Conservation (phyloP, 2,329 filamentous ascomycete species). For the Tolypocladium tundrense region DNA sequence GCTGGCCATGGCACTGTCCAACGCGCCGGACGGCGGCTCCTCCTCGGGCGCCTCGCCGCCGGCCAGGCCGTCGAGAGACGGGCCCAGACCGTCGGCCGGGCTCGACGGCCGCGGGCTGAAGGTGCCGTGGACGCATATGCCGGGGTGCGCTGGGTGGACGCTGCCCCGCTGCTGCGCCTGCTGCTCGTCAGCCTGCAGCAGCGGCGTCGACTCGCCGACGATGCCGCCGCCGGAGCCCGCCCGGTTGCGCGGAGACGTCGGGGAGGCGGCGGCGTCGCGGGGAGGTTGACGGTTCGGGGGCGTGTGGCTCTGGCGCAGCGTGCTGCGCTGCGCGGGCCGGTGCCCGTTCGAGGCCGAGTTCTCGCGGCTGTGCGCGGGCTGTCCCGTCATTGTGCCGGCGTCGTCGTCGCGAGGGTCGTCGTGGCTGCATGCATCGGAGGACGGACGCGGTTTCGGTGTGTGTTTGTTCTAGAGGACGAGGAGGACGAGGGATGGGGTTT, state of each 20-base stretch:
- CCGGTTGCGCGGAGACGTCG: neutral
- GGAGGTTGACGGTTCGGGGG: constrained; percentile 13
- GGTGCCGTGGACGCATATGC: constrained; percentile 60
- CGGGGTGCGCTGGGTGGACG: constrained; percentile 28
- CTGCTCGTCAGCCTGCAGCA: constrained; percentile 24
- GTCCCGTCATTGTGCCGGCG: constrained; percentile 12
- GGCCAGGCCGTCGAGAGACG: constrained; percentile 15
- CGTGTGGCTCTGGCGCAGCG: constrained; percentile 34
- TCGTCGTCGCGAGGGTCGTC: neutral
- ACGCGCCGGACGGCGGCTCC: constrained; percentile 21
- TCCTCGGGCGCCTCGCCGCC: constrained; percentile 21
- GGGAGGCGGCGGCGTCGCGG: constrained; percentile 7
- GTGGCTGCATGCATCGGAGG: neutral
- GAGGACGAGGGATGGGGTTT: neutral
- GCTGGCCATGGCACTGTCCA: constrained; percentile 28
- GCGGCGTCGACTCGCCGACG: constrained; percentile 39
- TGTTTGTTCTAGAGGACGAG: neutral
- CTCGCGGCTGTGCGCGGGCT: constrained; percentile 16
- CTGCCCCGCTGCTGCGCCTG: constrained; percentile 7
- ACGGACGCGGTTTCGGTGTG: no score
- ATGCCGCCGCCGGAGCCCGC: constrained; percentile 2
- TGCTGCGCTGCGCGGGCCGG: constrained; percentile 32
- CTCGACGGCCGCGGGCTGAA: constrained; percentile 59
- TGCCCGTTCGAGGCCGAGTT: constrained; percentile 19
- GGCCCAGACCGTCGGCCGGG: constrained; percentile 24